phyloP scores from a whole-genome alignment of 371 early-diverging fungal species.

The Rhizopus delemar region DNA sequence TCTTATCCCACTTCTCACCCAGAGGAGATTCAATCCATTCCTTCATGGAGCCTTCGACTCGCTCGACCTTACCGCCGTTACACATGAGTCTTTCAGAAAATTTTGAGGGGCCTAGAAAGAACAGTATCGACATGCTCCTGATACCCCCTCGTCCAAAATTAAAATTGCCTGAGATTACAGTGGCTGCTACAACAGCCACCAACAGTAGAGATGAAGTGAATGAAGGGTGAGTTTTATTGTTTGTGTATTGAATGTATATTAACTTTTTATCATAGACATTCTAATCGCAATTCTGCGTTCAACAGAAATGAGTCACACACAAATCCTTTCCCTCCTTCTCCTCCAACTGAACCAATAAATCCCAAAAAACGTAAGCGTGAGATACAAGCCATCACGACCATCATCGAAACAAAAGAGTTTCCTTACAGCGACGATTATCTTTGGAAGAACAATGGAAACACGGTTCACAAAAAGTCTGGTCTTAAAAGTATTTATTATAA shows the following conservation, averaged over 20 bases:
- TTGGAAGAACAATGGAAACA: slow-evolving; percentile 64
- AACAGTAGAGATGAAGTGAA: neutral
- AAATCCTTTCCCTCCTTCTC: slow-evolving; percentile 16
- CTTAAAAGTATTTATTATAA: slow-evolving; percentile 59
- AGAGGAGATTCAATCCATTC: slow-evolving; percentile 2
- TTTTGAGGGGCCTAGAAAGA: slow-evolving; percentile 10
- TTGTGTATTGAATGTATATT: neutral
- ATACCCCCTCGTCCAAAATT: slow-evolving; percentile 8
- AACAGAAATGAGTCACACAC: neutral
- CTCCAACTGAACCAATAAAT: slow-evolving; percentile 7
- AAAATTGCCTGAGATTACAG: slow-evolving; percentile 14
- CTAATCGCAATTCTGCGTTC: neutral
- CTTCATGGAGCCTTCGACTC: slow-evolving; percentile 1
- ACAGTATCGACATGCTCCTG: slow-evolving; percentile 22
- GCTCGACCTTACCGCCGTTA: slow-evolving; percentile 13
- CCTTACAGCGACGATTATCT: slow-evolving; percentile 52
- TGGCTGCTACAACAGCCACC: neutral
- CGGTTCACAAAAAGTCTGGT: slow-evolving; percentile 55
- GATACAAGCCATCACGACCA: slow-evolving; percentile 57
- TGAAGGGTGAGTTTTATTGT: neutral
- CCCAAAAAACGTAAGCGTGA: slow-evolving; percentile 57
- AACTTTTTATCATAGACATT: neutral
- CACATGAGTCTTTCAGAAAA: slow-evolving; percentile 1
- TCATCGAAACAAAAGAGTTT: slow-evolving; percentile 53
- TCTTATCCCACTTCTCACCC: neutral